Evolutionary conservation across 2,329 filamentous ascomycete species (phyloP), one percentile per base, ranked within the genome.

Genomic region (Alternaria hordeiaustralica): DNA sequence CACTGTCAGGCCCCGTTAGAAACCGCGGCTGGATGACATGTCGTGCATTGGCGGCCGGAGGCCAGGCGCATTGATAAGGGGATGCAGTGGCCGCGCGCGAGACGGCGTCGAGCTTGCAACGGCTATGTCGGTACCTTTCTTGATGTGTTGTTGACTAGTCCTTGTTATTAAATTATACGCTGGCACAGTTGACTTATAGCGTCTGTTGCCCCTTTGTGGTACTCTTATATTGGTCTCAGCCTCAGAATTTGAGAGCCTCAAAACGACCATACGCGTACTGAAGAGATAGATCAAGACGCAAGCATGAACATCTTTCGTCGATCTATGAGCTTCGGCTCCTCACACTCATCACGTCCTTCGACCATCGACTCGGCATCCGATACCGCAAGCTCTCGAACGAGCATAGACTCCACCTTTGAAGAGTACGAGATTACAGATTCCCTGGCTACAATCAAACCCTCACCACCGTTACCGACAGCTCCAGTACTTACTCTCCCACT

Each of bases 401-500:
- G 67, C 55, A 63, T 66, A 33, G 67, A 70, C 10, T 70, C 66
- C 3, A 50, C 28, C 21, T 25, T 30, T 25, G 36, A 54, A 10
- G 36, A 57, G 7, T 21, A 54, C 3, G 59, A 64, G 9, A 45
- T 61, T 9, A 56, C 55, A 61, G 58, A 61, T 20, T 66, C 61
- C 8, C 33, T 64, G 10, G 64, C 64, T 8, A 69, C 68, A 5
- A 53, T 67, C 6, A 56, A 47, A 13, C 21, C 20, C n/a, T 33
- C 15, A 3, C 58, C 47, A 44, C 58, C 55, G 6, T 50, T 50
- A 25, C 60, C 66, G 44, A 55, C 51, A 12, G 62, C 67, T 5
- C 70, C 73, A 2, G 41, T 77, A 10, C 60, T 73, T 15, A 62
- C 51, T 6, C 74, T 79, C 23, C 75, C 76, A 2, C 25, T 76